phyloP scores from a whole-genome alignment of 495 filamentous ascomycete species.

The Penicillium psychrofluorescens region DNA sequence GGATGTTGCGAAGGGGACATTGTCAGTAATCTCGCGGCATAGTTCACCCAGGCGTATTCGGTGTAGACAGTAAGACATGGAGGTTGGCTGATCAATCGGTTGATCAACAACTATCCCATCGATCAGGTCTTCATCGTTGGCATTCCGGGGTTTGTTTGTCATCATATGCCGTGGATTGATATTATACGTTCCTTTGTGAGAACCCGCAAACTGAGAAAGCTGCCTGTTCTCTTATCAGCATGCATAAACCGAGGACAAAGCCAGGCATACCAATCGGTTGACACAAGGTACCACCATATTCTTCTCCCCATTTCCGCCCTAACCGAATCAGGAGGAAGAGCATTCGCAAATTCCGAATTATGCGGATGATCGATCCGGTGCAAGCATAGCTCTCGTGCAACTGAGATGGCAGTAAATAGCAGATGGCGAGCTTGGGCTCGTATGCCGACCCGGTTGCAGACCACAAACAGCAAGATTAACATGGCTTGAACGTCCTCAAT shows the following conservation, averaged over 20 bases:
- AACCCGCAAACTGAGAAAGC: slow-evolving; percentile 25
- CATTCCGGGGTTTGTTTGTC: slow-evolving; percentile 36
- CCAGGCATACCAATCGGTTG: slow-evolving; percentile 35
- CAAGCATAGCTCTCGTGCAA: slow-evolving; percentile 31
- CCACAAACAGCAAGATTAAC: slow-evolving; percentile 29
- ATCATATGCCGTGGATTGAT: slow-evolving; percentile 35
- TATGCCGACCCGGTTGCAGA: slow-evolving; percentile 33
- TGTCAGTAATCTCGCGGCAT: slow-evolving; percentile 35
- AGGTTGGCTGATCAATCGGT: slow-evolving; percentile 30
- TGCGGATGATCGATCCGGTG: slow-evolving; percentile 35
- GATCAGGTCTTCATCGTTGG: slow-evolving; percentile 36
- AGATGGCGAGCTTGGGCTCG: slow-evolving; percentile 24
- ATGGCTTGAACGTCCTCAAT: slow-evolving; percentile 40
- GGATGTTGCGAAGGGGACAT: slow-evolving; percentile 13
- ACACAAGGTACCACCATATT: slow-evolving; percentile 44
- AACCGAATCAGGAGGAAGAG: slow-evolving; percentile 11
- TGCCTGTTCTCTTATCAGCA: slow-evolving; percentile 19
- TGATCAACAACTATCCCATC: slow-evolving; percentile 22
- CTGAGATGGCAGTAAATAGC: slow-evolving; percentile 18
- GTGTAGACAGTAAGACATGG: slow-evolving; percentile 40
- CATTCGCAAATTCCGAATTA: slow-evolving; percentile 1
- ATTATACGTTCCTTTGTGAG: slow-evolving; percentile 33
- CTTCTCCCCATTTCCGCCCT: slow-evolving; percentile 36
- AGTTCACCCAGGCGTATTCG: slow-evolving; percentile 39
- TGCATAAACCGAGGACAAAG: neutral